Base-by-base conservation (phyloP, 2,329 filamentous ascomycete genomes). In the Aureobasidium sp. region DNA sequence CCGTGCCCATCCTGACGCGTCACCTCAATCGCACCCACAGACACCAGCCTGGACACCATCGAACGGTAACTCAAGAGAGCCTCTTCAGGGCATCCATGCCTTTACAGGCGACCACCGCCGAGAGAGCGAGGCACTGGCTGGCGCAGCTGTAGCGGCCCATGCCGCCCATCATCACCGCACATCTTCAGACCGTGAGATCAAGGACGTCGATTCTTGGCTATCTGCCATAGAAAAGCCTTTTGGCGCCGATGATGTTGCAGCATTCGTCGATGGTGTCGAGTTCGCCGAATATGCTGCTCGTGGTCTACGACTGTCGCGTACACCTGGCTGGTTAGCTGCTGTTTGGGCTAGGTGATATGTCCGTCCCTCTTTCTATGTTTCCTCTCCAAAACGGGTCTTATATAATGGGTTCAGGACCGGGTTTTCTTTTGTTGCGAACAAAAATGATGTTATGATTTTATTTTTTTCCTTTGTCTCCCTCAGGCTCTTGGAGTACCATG, bases 31-130 rank as follows among this genome's bases (percentile, higher is more conserved):
- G 11, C 45, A 59, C 16, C 61, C 55, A 5, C 62, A 61, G 3
- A 53, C 57, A 16, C 55, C 55, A 21, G 41, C 50, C 13, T 61
- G 48, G 49, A 55, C 44, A 27, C 29, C 57, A 27, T 47, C 36
- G 8, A 55, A 48, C 30, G 58, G 49, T 29, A 32, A n/a, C 6
- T 44, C 29, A 5, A 32, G 42, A 37, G 49, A 55, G 10, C 37
- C 50, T 37, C 39, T 64, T 5, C 50, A 47, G 9, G 61, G 74
- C 77, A 67, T 81, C 83, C 48, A 82, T 82, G 37, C 82, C 82
- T 16, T 81, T 81, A 36, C 59, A 9, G 30, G 36, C 15, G 57
- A 59, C 5, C 57, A 50, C 34, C 48, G 59, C 16, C 59, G 50
- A 9, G 49, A 54, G 16, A 55, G 59, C 25, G 59, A 63, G 47